Evolutionary conservation across 116 monocot species (phyloP), one percentile per base, ranked within the genome.

Genomic region (Papilionanthe hybrid): DNA sequence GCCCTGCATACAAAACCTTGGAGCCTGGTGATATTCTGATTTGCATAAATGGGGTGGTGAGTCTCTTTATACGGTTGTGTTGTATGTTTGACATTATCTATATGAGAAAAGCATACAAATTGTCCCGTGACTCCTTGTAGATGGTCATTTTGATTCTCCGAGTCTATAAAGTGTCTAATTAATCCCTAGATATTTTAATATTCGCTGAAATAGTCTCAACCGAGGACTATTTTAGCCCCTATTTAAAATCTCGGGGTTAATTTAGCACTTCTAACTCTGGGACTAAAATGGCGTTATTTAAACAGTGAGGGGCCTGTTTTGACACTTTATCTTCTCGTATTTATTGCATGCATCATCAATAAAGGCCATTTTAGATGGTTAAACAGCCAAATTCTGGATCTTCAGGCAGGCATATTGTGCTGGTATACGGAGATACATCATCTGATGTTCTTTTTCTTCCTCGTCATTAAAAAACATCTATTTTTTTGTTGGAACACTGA

Each of bases 21-120:
- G 93, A 96, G 83, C 93, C 96, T 82, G 96, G 96, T 81, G 96
- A 96, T 89, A 83, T 96, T 53, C 86, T 96, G 60, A 86, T 96
- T 75, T 76, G 80, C 79, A 87, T 91, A 50, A 93, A 96, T 89
- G 88, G 83, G 27, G 89, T 91, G 81, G 96, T 90, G 77, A 77
- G 68, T 30, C n/a, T 41, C 12, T 18, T 72, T 17, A 15, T 44
- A 27, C 20, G 9, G 43, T 43, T 72, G 9, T 69, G 69, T 18
- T 30, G 28, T 72, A 42, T 43, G 19, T 20, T 72, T 44, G 10
- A 42, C 3, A 41, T 20, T 43, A n/a, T 44, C 72, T 43, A 32
- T 32, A 32, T 32, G 32, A 1, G 32, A 32, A 32, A 32, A 1
- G 2, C 1, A 3, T 32, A 32, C 1, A 32, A 32, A 32, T 32